These are phyloP conservation scores for Ceratocystis diversiconidia DNA, from an alignment of 2,329 filamentous ascomycete genomes.

Conservation along the genomic window DNA sequence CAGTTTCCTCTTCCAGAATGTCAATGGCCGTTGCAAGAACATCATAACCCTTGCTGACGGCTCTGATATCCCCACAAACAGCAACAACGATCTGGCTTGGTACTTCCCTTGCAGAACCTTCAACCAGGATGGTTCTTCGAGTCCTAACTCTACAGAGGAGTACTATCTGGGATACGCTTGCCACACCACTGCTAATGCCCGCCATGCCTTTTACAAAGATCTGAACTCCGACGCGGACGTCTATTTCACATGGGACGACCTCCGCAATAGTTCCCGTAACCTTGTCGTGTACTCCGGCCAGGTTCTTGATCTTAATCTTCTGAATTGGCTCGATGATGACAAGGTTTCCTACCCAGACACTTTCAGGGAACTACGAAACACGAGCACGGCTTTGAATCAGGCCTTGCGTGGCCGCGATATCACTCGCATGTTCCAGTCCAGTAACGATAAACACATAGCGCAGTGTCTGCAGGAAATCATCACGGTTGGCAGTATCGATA, in stretches of 20 bases:
- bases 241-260: conserved; percentile 90
- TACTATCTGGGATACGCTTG: conserved; percentile 80
- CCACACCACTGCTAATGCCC: conserved; percentile 58
- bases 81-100: conserved; percentile 66
- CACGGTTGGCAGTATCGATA: conserved; percentile 91
- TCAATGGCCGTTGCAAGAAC: conserved; percentile 91
- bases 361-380: conserved; percentile 68
- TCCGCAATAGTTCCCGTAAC: conserved; percentile 78
- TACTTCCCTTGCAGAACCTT: conserved; percentile 89
- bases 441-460: conserved; percentile 64
- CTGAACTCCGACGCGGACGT: conserved; percentile 65
- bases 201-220: conserved; percentile 59
- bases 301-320: conserved; percentile 76
- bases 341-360: conserved; percentile 62
- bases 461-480: conserved; percentile 86
- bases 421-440: conserved; percentile 71
- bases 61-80: conserved; percentile 69
- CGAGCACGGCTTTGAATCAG: conserved; percentile 41
- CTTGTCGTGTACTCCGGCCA: conserved; percentile 88
- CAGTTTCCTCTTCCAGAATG: conserved; percentile 95
- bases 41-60: conserved; percentile 58
- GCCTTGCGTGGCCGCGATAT: conserved; percentile 71
- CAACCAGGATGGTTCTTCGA: conserved; percentile 80
- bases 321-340: conserved; percentile 76
- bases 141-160: conserved; percentile 57